phyloP scores from a whole-genome alignment of 2,329 filamentous ascomycete genomes.

The Chaetomium globosum region DNA sequence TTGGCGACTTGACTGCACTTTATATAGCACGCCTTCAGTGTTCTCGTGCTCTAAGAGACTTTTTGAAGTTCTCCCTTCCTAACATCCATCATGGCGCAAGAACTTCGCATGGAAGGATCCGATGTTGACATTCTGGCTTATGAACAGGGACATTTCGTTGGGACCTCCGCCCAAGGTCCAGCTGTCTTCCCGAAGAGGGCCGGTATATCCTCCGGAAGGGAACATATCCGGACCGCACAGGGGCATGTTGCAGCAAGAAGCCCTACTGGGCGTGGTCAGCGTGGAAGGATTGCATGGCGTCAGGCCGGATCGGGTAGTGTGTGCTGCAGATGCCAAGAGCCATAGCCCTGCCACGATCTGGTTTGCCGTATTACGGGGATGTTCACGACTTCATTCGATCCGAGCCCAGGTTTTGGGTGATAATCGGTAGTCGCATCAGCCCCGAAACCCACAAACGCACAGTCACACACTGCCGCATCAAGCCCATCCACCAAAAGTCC shows the following conservation, averaged over 20 bases:
- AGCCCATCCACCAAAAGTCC: not conserved
- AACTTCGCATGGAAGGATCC: not conserved
- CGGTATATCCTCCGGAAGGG: not conserved
- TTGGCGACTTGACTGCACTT: not conserved
- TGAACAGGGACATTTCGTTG: not conserved
- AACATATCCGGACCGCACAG: not conserved
- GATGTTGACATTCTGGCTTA: too few relatives aligned
- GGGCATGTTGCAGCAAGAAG: not conserved
- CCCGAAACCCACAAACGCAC: not conserved
- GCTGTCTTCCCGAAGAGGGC: not conserved
- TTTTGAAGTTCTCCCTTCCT: not conserved
- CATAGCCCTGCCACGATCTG: too few relatives aligned
- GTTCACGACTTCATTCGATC: too few relatives aligned
- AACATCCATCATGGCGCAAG: not conserved
- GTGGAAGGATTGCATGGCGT: not conserved
- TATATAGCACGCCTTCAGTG: not conserved
- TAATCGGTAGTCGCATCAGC: not conserved
- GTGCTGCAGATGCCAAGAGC: not conserved
- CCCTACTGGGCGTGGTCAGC: not conserved
- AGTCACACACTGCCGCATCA: not conserved
- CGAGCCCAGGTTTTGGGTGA: not conserved
- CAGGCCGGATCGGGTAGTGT: not conserved
- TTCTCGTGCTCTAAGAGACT: not conserved
- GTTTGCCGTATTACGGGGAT: too few relatives aligned
- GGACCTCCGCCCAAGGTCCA: not conserved